Evolutionary conservation across 305 asterid genomes (phyloP).

Genomic region (Nicotiana rustica): DNA sequence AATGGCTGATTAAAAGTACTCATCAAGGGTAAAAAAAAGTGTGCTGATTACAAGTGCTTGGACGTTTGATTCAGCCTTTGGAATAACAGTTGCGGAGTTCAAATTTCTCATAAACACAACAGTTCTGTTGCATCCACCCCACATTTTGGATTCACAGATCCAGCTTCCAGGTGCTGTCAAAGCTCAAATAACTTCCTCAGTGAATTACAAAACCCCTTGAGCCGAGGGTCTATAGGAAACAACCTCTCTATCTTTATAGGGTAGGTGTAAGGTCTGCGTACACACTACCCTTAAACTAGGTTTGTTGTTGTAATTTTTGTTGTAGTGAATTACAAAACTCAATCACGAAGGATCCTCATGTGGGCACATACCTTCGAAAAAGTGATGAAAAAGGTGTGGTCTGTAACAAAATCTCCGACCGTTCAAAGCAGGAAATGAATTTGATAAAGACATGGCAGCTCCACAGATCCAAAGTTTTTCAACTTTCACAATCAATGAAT

Average conservation of each 20-base stretch:
- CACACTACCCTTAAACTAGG: too few species aligned
- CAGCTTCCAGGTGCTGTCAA: constrained; percentile 3
- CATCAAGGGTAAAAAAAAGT: background rate
- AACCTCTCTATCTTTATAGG: too few species aligned
- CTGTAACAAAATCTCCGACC: background rate
- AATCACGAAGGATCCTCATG: background rate
- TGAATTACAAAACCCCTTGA: background rate
- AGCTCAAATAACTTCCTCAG: background rate
- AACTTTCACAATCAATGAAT: background rate
- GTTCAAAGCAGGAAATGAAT: background rate
- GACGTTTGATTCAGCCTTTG: background rate
- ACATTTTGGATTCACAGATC: constrained; percentile 17
- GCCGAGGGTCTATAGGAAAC: too few species aligned
- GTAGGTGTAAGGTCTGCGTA: too few species aligned
- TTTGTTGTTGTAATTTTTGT: too few species aligned
- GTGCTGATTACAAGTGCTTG: constrained; percentile 8
- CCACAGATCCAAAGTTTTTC: background rate
- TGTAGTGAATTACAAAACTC: background rate
- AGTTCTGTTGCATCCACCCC: constrained; percentile 17
- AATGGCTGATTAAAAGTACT: background rate
- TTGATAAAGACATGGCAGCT: background rate
- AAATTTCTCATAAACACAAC: background rate
- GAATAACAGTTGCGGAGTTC: background rate
- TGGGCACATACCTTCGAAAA: background rate
- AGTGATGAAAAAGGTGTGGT: background rate